Evolutionary conservation across 495 filamentous ascomycete genomes (phyloP), one percentile per base, ranked within the genome.

Genomic region (Aspergillus biplanus): DNA sequence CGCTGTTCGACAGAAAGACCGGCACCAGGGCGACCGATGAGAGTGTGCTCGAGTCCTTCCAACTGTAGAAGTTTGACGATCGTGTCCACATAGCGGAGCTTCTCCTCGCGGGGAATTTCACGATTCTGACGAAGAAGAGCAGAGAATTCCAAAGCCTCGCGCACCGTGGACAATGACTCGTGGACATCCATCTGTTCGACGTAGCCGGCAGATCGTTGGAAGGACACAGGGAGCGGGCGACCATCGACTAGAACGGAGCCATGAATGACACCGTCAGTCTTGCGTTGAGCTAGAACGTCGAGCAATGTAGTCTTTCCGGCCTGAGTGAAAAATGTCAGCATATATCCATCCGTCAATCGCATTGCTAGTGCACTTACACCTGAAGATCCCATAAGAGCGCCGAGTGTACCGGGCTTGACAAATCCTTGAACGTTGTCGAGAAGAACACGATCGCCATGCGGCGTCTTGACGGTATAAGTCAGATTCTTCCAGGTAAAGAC

Each of bases 201-300:
- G 67, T 86, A 88, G 9, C 85, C 85, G 27, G 84, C 80, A 21
- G 67, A 73, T 42, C 93, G 86, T 68, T 95, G 92, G 82, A 97
- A 97, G 0, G 90, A 92, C 9, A 84, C 78, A 65, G 93, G 90
- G 16, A 90, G 82, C 13, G 83, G 89, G 21, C 82, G 83, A 3
- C 92, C 93, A 65, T 96, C 90, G 9, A 97, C 92, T n/a, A 95
- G 75, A 83, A 95, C 90, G 52, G 92, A 89, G 15, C 93, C 93
- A 9, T 83, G 85, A 59, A 97, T 92, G 4, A 93, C 89, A 69
- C 93, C 93, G 80, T 91, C 91, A 0, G 90, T 90, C 58, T 89
- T 92, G 66, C 93, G 86, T 64, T 89, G 88, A 0, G 77, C 77
- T 16, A 83, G 71, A 16, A 80, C 78, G 65, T 83, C 79, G 3